phyloP scores from a whole-genome alignment of 306 rosid species.

The Quercus gilva region DNA sequence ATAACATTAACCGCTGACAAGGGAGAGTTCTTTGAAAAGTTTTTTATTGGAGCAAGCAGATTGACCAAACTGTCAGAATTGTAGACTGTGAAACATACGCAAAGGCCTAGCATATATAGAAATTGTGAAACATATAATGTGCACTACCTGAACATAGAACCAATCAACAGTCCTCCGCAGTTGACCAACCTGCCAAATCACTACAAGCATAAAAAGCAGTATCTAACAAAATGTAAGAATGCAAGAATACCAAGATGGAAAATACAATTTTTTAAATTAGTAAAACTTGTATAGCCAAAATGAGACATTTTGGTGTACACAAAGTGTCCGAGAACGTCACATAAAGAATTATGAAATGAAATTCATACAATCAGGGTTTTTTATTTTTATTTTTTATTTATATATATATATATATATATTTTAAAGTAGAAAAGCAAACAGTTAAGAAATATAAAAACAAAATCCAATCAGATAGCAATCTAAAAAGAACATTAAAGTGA shows the following conservation, averaged over 20 bases:
- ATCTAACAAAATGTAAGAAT: neutral
- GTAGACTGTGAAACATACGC: neutral
- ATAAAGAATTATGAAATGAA: too few relatives aligned
- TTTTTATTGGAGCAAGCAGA: neutral
- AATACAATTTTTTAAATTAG: neutral
- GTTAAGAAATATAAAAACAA: too few relatives aligned
- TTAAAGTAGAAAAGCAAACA: too few relatives aligned
- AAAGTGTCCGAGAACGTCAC: too few relatives aligned
- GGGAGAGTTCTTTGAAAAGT: neutral
- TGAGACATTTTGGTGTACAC: too few relatives aligned
- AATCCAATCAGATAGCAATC: too few relatives aligned
- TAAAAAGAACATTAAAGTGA: too few relatives aligned
- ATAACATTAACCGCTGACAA: neutral
- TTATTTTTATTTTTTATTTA: too few relatives aligned
- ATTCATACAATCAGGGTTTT: too few relatives aligned
- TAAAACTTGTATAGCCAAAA: too few relatives aligned
- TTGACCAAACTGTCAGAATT: neutral
- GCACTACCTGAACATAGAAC: slow-evolving; percentile 68
- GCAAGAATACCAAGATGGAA: neutral
- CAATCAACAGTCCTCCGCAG: slow-evolving; percentile 82
- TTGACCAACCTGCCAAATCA: slow-evolving; percentile 69
- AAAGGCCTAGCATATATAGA: neutral
- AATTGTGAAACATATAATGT: neutral
- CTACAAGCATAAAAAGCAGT: slow-evolving; percentile 17
- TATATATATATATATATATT: too few relatives aligned